Base-by-base conservation (phyloP, 2,329 filamentous ascomycete species). In the Juglanconis oblonga region DNA sequence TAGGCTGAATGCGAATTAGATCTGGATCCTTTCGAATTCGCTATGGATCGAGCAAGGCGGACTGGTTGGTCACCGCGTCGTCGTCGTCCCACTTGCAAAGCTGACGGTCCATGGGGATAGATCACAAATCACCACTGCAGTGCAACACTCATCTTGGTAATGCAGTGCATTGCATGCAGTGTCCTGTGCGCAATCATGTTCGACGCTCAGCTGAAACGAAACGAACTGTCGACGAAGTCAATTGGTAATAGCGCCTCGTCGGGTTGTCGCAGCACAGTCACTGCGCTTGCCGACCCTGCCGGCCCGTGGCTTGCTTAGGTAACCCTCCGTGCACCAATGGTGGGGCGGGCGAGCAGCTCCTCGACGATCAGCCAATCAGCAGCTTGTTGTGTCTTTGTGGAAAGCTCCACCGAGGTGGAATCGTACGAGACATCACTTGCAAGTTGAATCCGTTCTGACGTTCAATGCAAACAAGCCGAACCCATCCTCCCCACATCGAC, bases 401-500 rank as follows among this genome's bases (percentile, higher is more conserved):
- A 42, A 55, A 52, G 56, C 56, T 54, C 50, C 56, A 49, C 54
- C 56, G 47, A 47, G 44, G 36, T 47, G 31, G 51, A 55, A 59
- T 59, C 59, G 52, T 62, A 62, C 57, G 57, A 62, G 52, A 56
- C 47, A 24, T 55, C 52, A 42, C 38, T 42, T 42, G 38, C 52
- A 47, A 45, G 51, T 51, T 31, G 57, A 59, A 59, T 49, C 44
- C 54, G 49, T 38, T 45, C 49, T 33, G 35, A 59, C 51, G 14
- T 55, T 32, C 42, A 45, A 36, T 24, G 29, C 42, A 47, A 52
- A 42, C 45, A 49, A 51, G 33, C 52, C 33, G 32, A 62, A 67
- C 64, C 64, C 35, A 58, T 45, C 62, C 51, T 32, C 59, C 64
- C 64, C 57, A 38, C 55, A 64, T 61, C 60, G 10, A 59, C 63